phyloP scores from a whole-genome alignment of 148 eudicot species.

The Oxyria digyna region DNA sequence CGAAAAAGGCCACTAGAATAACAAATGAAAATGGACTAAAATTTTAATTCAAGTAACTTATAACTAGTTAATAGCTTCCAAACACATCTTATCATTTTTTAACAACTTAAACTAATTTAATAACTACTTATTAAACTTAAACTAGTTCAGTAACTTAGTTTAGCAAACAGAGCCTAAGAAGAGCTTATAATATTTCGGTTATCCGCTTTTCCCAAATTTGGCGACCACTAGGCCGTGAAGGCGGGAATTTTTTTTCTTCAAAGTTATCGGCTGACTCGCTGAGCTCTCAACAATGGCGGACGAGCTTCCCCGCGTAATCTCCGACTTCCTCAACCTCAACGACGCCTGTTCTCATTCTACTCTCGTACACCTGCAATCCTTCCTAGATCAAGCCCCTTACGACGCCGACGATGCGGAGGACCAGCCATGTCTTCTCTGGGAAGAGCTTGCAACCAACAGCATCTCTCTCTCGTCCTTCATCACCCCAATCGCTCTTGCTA shows the following conservation, averaged over 20 bases:
- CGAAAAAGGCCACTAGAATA: no score
- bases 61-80: no score
- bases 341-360: slow-evolving; percentile 20
- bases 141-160: no score
- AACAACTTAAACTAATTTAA: no score
- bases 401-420: slow-evolving; percentile 17
- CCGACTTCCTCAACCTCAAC: slow-evolving; percentile 31
- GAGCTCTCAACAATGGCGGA: slow-evolving; percentile 31
- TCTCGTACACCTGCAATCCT: slow-evolving; percentile 42
- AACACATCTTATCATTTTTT: no score
- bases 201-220: no score
- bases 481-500: slow-evolving; percentile 37
- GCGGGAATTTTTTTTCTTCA: neutral
- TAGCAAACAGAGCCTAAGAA: no score
- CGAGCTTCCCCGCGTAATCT: slow-evolving; percentile 21
- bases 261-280: neutral
- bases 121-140: no score
- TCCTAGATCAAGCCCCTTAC: slow-evolving; percentile 26
- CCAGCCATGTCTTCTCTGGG: slow-evolving; percentile 30
- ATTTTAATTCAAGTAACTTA: no score
- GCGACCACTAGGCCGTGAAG: neutral
- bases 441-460: slow-evolving; percentile 30
- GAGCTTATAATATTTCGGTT: no score
- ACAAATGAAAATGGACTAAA: no score
- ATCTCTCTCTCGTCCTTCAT: slow-evolving; percentile 34